Percentiles rank a stretch among this genome's conserved stretches.
Conservation (phyloP, 2,329 filamentous ascomycete genomes). For the Lachnellula suecica region DNA sequence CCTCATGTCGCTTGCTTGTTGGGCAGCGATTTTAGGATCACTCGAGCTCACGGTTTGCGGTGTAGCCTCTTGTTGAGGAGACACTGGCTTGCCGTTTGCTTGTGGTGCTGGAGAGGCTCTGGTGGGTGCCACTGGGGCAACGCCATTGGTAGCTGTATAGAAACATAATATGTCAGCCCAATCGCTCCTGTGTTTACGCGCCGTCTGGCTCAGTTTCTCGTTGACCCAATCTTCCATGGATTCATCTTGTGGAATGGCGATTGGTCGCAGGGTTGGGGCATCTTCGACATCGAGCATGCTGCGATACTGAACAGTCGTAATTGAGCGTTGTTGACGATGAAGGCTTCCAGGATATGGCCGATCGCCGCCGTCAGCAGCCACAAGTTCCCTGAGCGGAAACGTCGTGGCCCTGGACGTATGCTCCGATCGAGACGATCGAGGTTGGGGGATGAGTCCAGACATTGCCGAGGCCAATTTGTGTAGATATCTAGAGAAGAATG, state of each 20-base stretch:
- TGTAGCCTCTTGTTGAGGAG: conserved; percentile 26
- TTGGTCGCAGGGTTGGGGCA: conserved; percentile 37
- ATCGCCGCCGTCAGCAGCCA: conserved; percentile 5
- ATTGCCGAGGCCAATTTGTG: conserved; percentile 22
- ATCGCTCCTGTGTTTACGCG: conserved; percentile 27
- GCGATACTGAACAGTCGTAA: conserved; percentile 39
- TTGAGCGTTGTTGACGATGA: conserved; percentile 22
- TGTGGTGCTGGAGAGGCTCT: conserved; percentile 29
- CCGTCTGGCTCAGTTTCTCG: conserved; percentile 23
- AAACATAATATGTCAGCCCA: conserved; percentile 34
- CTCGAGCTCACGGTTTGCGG: conserved; percentile 35
- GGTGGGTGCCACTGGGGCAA: conserved; percentile 28
- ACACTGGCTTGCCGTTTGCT: conserved; percentile 29
- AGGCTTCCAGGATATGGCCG: conserved; percentile 24
- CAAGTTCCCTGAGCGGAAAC: conserved; percentile 11
- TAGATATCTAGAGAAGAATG: conserved; percentile 5
- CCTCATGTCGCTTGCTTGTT: conserved; percentile 38
- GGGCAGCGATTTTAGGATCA: conserved; percentile 36
- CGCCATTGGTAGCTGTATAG: conserved; percentile 35
- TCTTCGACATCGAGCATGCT: conserved; percentile 56
- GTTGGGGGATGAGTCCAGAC: conserved; percentile 17
- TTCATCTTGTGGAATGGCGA: conserved; percentile 20
- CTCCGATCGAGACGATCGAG: conserved; percentile 19
- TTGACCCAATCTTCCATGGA: conserved; percentile 30
- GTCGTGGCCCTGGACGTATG: conserved; percentile 11